phyloP scores from a whole-genome alignment of 1,139 yeast genomes.

The Arxiozyma bovina region DNA sequence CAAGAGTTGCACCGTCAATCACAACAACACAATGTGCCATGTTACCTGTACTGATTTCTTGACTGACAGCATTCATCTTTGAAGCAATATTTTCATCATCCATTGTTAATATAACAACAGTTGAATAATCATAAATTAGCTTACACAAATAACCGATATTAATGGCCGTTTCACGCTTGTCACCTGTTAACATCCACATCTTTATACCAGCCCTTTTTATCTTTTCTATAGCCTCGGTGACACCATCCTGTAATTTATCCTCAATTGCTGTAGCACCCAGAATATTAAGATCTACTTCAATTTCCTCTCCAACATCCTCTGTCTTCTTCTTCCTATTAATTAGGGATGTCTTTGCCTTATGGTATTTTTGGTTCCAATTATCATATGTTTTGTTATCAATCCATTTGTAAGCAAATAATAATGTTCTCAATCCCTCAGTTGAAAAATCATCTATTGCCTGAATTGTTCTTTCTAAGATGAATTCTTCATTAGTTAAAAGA shows the following conservation, averaged over 20 bases:
- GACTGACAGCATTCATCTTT: constrained; percentile 35
- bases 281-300: constrained; percentile 60
- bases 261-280: constrained; percentile 96
- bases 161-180: constrained; percentile 93
- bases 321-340: constrained; percentile 56
- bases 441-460: constrained; percentile 91
- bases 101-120: constrained; percentile 65
- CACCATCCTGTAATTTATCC: constrained; percentile 93
- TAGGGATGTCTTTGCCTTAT: constrained; percentile 70
- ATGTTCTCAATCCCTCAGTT: constrained; percentile 86
- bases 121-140: constrained; percentile 84
- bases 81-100: constrained; percentile 47
- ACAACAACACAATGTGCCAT: constrained; percentile 93
- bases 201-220: constrained; percentile 87
- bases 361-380: constrained; percentile 58
- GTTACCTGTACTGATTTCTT: constrained; percentile 46
- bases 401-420: constrained; percentile 75
- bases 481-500: constrained; percentile 64
- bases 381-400: constrained; percentile 50
- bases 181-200: constrained; percentile 98
- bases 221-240: constrained; percentile 86
- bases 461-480: constrained; percentile 70
- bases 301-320: constrained; percentile 60
- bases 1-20: constrained; percentile 80
- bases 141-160: constrained; percentile 94